These are phyloP conservation scores for Setaria viridis DNA, from an alignment of 202 grass and related monocot species.

Conservation along the genomic window DNA sequence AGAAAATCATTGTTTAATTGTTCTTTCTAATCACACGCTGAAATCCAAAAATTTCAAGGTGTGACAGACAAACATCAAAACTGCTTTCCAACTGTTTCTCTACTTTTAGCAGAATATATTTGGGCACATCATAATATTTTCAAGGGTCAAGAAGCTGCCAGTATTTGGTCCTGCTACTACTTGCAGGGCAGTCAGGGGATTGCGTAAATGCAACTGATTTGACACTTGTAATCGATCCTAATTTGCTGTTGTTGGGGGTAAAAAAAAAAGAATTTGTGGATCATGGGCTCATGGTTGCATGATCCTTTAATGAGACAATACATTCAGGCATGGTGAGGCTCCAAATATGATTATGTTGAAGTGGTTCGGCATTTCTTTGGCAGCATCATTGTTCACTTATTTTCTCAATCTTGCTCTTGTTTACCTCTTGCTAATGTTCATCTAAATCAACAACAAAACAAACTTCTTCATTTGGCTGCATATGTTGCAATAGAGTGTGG, in stretches of 20 bases:
- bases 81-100: not conserved
- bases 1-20: too few relatives aligned
- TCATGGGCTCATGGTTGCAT: not conserved
- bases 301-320: not conserved
- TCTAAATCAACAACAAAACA: not conserved
- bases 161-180: not conserved
- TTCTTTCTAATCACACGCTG: too few relatives aligned
- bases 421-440: not conserved
- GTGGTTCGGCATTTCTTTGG: not conserved
- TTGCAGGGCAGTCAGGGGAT: not conserved
- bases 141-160: not conserved
- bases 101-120: not conserved
- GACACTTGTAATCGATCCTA: not conserved
- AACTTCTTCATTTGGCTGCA: constrained; percentile 13
- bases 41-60: too few relatives aligned
- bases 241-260: not conserved
- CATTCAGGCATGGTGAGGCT: not conserved
- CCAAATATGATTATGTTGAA: not conserved
- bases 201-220: not conserved
- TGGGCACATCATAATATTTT: not conserved
- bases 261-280: not conserved
- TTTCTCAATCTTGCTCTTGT: not conserved
- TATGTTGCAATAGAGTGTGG: not conserved
- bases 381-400: not conserved
- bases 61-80: not conserved